phyloP scores from a whole-genome alignment of 106 monocot genomes.

The Cymbidium sinense region DNA sequence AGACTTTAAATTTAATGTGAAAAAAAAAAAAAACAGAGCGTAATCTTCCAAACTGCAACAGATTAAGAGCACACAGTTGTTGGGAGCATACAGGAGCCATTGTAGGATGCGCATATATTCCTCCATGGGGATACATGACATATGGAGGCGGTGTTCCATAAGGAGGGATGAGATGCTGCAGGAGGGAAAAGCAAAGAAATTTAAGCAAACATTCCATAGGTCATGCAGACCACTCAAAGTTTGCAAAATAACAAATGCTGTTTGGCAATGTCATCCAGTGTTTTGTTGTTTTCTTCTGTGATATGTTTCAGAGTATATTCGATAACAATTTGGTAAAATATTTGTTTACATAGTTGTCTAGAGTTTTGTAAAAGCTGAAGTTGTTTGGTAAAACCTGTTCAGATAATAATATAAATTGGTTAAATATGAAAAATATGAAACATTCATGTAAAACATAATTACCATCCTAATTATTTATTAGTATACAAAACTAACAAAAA shows the following conservation, averaged over 20 bases:
- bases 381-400: not conserved
- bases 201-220: not conserved
- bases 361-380: not conserved
- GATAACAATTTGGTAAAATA: not conserved
- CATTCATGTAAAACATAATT: too few species aligned
- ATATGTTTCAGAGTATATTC: not conserved
- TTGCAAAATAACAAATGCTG: not conserved
- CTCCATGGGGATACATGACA: constrained; percentile 92
- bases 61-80: not conserved
- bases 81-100: constrained; percentile 60
- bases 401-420: not conserved
- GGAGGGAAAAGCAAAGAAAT: not conserved
- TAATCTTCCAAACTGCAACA: not conserved
- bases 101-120: constrained; percentile 85
- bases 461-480: too few species aligned
- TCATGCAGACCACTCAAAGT: not conserved
- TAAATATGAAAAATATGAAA: not conserved
- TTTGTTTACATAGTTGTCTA: not conserved
- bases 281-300: not conserved
- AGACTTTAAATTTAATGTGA: not conserved
- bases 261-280: not conserved
- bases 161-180: constrained; percentile 74
- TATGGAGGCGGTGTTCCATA: constrained; percentile 91
- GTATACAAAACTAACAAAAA: too few species aligned
- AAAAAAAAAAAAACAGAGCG: not conserved